phyloP scores from a whole-genome alignment of 768 basidiomycete species.

The Tulasnella sp. region DNA sequence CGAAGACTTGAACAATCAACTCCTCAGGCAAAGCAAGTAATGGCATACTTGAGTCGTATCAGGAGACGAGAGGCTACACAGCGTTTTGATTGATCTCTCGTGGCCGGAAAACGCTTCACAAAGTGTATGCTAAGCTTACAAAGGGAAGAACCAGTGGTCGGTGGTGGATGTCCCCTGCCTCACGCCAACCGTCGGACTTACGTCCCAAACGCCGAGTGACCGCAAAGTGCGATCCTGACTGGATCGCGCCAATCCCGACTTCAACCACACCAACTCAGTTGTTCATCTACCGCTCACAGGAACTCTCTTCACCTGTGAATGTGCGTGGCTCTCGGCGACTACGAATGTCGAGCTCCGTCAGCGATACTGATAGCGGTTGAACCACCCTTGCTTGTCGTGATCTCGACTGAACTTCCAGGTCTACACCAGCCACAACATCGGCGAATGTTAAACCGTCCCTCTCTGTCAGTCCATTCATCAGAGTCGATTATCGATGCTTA shows the following conservation, averaged over 20 bases:
- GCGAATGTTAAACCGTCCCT: conserved; percentile 11
- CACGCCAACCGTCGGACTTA: background rate
- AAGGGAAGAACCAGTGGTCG: background rate
- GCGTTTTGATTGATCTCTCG: too few relatives aligned
- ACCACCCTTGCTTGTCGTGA: background rate
- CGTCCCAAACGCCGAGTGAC: background rate
- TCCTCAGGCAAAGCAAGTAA: background rate
- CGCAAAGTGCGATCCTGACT: conserved; percentile 1
- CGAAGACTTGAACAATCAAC: background rate
- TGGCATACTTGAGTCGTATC: background rate
- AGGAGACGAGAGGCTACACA: background rate
- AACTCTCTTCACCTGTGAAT: conserved; percentile 12
- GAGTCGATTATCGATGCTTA: background rate
- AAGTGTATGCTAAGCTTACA: background rate
- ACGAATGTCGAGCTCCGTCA: background rate
- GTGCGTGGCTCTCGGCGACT: background rate
- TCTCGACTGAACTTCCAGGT: conserved; percentile 1
- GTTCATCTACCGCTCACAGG: conserved; percentile 8
- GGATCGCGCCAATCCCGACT: background rate
- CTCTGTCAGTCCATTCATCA: background rate
- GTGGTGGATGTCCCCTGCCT: background rate
- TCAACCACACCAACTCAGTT: background rate
- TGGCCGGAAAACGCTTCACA: background rate
- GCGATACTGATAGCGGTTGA: background rate
- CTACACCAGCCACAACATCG: conserved; percentile 6